Evolutionary conservation across 2,329 filamentous ascomycete species (phyloP).

Genomic region (Aspergillus latus): DNA sequence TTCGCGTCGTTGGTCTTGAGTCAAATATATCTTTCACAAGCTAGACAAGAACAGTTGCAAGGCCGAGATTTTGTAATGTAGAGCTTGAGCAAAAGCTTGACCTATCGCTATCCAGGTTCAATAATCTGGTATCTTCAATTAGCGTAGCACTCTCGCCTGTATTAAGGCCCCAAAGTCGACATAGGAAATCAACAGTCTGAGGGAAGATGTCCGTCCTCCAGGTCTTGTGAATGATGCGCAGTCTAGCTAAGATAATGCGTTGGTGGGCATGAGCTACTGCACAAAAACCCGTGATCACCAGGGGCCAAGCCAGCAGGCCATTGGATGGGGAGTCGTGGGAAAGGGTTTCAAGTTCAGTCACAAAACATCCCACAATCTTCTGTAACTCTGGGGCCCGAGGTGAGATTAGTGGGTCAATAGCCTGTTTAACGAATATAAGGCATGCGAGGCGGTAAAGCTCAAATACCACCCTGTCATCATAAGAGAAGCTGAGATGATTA

Average conservation of each 20-base stretch:
- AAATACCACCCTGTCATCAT: neutral
- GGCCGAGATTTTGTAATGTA: neutral
- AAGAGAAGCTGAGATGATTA: neutral
- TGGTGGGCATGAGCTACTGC: neutral
- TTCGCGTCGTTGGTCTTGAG: neutral
- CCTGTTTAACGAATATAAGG: neutral
- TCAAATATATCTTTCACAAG: neutral
- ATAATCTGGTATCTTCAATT: neutral
- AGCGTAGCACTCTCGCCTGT: neutral
- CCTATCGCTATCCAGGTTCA: neutral
- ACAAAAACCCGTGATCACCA: neutral
- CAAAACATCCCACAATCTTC: neutral
- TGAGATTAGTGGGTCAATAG: neutral
- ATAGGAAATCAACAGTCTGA: neutral
- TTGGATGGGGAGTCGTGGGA: neutral
- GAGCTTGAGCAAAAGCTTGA: neutral
- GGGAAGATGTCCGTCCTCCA: conserved; percentile 1
- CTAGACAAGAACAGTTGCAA: neutral
- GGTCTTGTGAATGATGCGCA: neutral
- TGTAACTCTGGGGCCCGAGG: neutral
- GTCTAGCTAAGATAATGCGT: neutral
- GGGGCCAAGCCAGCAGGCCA: neutral
- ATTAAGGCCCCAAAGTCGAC: neutral
- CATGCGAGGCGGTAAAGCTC: neutral
- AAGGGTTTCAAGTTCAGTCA: neutral